Evolutionary conservation across 1,284 basidiomycete genomes (phyloP).

Genomic region (Cutaneotrichosporon curvatum): DNA sequence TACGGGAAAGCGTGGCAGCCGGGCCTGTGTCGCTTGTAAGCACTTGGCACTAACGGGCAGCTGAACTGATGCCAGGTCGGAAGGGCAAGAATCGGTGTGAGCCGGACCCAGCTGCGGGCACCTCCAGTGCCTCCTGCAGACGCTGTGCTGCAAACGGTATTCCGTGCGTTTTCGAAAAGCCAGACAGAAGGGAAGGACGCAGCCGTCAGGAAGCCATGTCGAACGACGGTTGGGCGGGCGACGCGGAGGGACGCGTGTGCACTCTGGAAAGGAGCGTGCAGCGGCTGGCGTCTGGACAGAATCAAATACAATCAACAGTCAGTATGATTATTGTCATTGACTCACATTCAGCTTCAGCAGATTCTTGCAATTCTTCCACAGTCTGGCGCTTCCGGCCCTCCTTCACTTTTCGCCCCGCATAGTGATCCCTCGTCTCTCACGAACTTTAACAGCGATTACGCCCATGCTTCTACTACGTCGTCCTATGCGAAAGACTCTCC

Average conservation of each 20-base stretch:
- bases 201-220: constrained; percentile 54
- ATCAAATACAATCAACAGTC: constrained; percentile 38
- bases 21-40: constrained; percentile 44
- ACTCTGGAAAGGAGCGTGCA: constrained; percentile 38
- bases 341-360: constrained; percentile 31
- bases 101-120: constrained; percentile 54
- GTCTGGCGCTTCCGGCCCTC: too few species aligned
- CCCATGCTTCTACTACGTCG: too few species aligned
- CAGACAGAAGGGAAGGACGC: constrained; percentile 41
- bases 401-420: too few species aligned
- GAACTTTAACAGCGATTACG: too few species aligned
- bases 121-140: constrained; percentile 53
- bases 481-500: too few species aligned
- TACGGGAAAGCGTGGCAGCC: constrained; percentile 39
- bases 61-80: constrained; percentile 49
- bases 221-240: constrained; percentile 36
- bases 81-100: constrained; percentile 91
- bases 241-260: constrained; percentile 50
- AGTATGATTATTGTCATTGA: constrained; percentile 9
- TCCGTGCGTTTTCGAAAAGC: constrained; percentile 83
- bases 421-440: too few species aligned
- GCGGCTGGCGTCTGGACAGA: constrained; percentile 37
- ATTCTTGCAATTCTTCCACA: constrained; percentile 34
- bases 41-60: neutral
- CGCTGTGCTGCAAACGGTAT: constrained; percentile 78